A percentile compares a stretch with the other conserved stretches of the same genome.
Evolutionary conservation across 257 asterid species (phyloP).

Genomic region (Forsythia viridissima): DNA sequence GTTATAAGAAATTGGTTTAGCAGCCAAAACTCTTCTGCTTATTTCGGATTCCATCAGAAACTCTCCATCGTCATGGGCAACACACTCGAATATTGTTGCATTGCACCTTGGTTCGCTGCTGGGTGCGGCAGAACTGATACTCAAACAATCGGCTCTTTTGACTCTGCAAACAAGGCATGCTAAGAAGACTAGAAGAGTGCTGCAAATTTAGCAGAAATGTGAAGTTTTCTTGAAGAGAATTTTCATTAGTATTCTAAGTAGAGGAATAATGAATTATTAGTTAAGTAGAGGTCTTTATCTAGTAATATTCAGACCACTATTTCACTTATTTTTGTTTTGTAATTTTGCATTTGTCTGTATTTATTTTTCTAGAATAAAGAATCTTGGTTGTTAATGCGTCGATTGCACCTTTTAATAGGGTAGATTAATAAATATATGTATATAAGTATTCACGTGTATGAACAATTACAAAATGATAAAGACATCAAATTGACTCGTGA

Average conservation of each 20-base stretch:
- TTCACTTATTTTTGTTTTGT: neutral
- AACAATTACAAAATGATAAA: too few species aligned
- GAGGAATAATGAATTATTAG: neutral
- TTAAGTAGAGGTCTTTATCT: neutral
- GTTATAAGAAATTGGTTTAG: too few species aligned
- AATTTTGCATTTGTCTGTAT: neutral
- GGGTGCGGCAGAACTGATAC: neutral
- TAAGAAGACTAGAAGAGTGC: neutral
- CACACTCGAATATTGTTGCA: slow-evolving; percentile 16
- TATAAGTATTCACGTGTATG: too few species aligned
- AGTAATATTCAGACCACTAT: neutral
- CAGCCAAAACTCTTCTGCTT: slow-evolving; percentile 22
- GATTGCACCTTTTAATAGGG: neutral
- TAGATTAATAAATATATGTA: neutral
- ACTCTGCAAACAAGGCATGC: neutral
- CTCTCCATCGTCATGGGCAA: slow-evolving; percentile 15
- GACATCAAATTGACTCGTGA: too few species aligned
- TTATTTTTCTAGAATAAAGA: neutral
- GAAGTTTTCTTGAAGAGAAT: neutral
- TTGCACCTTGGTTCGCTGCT: slow-evolving; percentile 13
- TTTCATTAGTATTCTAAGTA: too few species aligned
- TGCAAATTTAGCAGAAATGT: neutral
- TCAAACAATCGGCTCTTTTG: neutral
- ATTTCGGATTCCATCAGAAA: slow-evolving; percentile 29
- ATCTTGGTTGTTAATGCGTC: neutral